A percentile compares a stretch with the other conserved stretches of the same genome.
These are phyloP conservation scores for Diophrys appendiculata DNA, from an alignment of 73 alveolate genomes.

Conservation along the genomic window DNA sequence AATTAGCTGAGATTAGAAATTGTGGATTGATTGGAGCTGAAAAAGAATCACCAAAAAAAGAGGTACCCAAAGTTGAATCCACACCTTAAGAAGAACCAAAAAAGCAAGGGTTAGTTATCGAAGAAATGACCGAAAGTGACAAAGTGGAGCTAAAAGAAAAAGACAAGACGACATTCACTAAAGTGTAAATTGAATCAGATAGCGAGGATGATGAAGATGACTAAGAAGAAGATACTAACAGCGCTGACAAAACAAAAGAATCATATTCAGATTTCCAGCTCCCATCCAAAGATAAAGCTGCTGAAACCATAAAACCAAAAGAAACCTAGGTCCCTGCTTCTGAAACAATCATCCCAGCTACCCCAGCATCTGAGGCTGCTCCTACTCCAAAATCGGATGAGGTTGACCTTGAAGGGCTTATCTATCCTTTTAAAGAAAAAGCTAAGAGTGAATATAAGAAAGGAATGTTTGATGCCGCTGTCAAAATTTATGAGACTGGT, in stretches of 20 bases:
- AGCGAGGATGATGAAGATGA: constrained; percentile 5
- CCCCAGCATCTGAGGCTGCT: neutral
- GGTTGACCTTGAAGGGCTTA: neutral
- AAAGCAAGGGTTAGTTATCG: neutral
- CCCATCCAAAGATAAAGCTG: too few species aligned
- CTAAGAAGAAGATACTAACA: neutral
- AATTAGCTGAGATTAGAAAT: constrained; percentile 45
- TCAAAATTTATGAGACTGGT: constrained; percentile 39
- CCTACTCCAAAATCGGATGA: neutral
- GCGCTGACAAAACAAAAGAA: neutral
- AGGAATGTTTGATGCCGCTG: constrained; percentile 72
- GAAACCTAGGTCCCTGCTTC: neutral
- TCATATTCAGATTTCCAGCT: too few species aligned
- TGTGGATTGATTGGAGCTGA: too few species aligned
- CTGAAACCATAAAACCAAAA: neutral
- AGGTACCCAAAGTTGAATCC: neutral
- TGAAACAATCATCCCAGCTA: neutral
- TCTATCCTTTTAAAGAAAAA: constrained; percentile 22
- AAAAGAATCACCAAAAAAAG: neutral
- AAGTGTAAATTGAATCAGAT: constrained; percentile 15
- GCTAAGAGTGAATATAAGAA: constrained; percentile 55
- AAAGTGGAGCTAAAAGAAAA: constrained; percentile 21
- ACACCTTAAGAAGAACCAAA: constrained; percentile 4
- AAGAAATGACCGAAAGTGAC: constrained; percentile 3
- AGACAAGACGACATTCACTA: constrained; percentile 6